These are phyloP conservation scores for Xerocomellus chrysenteron DNA, from an alignment of 768 basidiomycete genomes.

Conservation along the genomic window DNA sequence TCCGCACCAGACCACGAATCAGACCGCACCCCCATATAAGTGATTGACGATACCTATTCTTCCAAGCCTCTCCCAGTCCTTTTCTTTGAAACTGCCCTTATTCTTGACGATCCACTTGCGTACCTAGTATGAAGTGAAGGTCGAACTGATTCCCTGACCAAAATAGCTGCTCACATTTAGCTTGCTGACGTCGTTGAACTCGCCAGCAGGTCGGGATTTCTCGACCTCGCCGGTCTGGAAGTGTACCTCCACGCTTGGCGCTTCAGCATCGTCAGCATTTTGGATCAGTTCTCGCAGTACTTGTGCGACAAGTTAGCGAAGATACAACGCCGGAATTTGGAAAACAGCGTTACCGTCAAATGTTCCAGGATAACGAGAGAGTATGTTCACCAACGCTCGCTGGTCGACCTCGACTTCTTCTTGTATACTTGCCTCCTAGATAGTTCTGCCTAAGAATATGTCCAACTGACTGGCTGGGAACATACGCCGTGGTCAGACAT, in stretches of 20 bases:
- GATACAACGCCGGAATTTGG: neutral
- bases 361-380: conserved; percentile 17
- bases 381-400: conserved; percentile 14
- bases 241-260: conserved; percentile 35
- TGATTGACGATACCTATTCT: conserved; percentile 9
- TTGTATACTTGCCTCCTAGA: neutral
- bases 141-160: neutral
- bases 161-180: neutral
- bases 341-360: conserved; percentile 5
- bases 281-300: conserved; percentile 56
- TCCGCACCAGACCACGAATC: neutral
- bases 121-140: conserved; percentile 2
- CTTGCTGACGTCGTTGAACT: neutral
- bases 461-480: neutral
- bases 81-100: neutral
- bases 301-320: conserved; percentile 2
- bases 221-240: conserved; percentile 31
- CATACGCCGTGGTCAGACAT: conserved; percentile 6
- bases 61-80: conserved; percentile 14
- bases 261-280: conserved; percentile 53
- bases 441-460: neutral
- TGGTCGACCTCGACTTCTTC: conserved; percentile 21
- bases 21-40: neutral
- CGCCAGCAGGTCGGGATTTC: neutral
- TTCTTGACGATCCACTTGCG: conserved; percentile 17